Evolutionary conservation across 1,284 basidiomycete genomes (phyloP), one percentile per base, ranked within the genome.

Genomic region (Trichosporon faecale): DNA sequence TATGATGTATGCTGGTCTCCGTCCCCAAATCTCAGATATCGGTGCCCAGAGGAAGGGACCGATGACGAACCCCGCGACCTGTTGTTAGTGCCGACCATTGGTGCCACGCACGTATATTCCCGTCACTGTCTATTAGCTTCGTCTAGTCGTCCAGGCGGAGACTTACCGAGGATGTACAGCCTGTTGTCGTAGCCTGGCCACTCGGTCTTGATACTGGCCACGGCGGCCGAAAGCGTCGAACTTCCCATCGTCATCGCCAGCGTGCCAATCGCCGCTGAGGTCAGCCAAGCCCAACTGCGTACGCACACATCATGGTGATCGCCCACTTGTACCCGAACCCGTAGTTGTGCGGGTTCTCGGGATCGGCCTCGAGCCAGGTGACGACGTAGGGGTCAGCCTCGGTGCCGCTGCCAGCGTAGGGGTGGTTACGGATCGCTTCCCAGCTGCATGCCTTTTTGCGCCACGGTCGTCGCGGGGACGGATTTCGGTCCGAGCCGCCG

Each of bases 311-410:
- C 23, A 74, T 64, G 25, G 75, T 77, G 1, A 75, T 66, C 11
- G 46, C 25, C 77, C 79, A 80, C 67, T 79, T 79, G 74, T 77
- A 77, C 1, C 18, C 63, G 9, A 40, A 33, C 2, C 29, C 21
- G 75, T 76, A 80, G 29, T 68, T 70, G 64, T 76, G 69, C 14
- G 80, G 79, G 68, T 80, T 73, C 69, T 81, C 78, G 0, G 68
- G 66, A 60, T 81, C 80, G 3, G 66, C 66, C 0, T 66, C 55
- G 6, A 77, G 66, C 75, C 75, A 81, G 25, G 74, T 73, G n/a
- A 85, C 79, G 21, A 84, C 74, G 70, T 76, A 85, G 0, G 84
- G 84, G 7, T 81, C 77, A 2, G 77, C 75, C 6, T 78, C 72
- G 6, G 82, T 84, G 9, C 84, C 84, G 11, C 73, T 69, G 2